Evolutionary conservation across 2,329 filamentous ascomycete genomes (phyloP).

Genomic region (Hymenoscyphus infarciens): DNA sequence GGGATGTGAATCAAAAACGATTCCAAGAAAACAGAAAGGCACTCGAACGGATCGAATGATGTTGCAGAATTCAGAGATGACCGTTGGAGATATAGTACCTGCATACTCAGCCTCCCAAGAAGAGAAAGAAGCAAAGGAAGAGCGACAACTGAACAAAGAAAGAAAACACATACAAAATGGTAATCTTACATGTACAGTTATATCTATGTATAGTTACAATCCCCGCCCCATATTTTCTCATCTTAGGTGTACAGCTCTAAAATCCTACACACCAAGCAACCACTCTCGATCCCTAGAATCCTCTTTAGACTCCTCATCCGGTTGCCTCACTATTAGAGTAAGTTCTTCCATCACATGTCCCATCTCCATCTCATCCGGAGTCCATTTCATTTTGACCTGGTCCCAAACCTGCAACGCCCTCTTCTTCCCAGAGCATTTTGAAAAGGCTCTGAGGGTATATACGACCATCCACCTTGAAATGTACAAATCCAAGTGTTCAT

Average conservation of each 20-base stretch:
- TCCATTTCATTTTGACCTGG: slow-evolving; percentile 33
- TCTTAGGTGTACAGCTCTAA: neutral
- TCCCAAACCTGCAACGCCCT: slow-evolving; percentile 33
- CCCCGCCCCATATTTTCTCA: no score
- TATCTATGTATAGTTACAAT: no score
- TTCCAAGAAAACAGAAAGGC: no score
- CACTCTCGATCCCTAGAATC: slow-evolving; percentile 21
- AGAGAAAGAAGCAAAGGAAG: no score
- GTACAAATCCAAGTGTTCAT: slow-evolving; percentile 42
- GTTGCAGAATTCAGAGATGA: no score
- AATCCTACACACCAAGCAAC: slow-evolving; percentile 17
- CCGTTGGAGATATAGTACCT: no score
- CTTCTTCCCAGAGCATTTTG: slow-evolving; percentile 39
- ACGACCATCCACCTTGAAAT: slow-evolving; percentile 59
- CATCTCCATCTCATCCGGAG: slow-evolving; percentile 30
- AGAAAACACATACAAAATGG: no score
- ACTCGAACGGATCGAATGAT: no score
- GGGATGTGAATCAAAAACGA: no score
- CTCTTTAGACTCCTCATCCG: slow-evolving; percentile 18
- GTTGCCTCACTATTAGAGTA: slow-evolving; percentile 20
- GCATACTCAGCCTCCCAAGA: no score
- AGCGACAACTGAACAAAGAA: no score
- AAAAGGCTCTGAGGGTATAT: slow-evolving; percentile 61
- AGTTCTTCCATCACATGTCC: slow-evolving; percentile 30
- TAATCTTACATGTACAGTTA: no score